phyloP scores from a whole-genome alignment of 1,284 basidiomycete genomes.

The Spongispora temasekensis region DNA sequence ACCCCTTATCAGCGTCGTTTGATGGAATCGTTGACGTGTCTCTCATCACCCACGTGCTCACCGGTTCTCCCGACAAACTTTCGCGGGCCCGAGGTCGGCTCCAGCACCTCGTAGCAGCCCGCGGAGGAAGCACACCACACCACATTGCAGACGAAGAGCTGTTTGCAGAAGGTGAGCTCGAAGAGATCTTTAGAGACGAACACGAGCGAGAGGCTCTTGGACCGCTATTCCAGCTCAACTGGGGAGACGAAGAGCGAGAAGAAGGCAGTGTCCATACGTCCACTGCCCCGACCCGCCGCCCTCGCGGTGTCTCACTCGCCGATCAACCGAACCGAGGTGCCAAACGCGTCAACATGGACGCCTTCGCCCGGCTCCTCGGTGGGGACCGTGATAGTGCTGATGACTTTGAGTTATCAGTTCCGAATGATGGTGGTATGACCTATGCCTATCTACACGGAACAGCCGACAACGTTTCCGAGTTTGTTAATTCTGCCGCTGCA shows the following conservation, averaged over 20 bases:
- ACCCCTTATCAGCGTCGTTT: slow-evolving; percentile 42
- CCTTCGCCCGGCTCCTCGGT: slow-evolving; percentile 36
- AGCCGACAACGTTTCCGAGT: slow-evolving; percentile 7
- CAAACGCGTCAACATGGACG: slow-evolving; percentile 40
- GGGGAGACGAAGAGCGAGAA: slow-evolving; percentile 24
- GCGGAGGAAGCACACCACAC: slow-evolving; percentile 45
- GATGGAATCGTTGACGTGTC: slow-evolving; percentile 20
- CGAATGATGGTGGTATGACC: not conserved
- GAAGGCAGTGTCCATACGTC: not conserved
- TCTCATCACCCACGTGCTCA: slow-evolving; percentile 50
- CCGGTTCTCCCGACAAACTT: slow-evolving; percentile 41
- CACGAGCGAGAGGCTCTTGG: slow-evolving; percentile 38
- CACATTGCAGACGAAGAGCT: slow-evolving; percentile 46
- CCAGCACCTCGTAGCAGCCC: slow-evolving; percentile 53
- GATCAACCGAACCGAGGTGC: slow-evolving; percentile 33
- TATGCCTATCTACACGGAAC: slow-evolving; percentile 5
- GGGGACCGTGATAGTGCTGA: slow-evolving; percentile 11
- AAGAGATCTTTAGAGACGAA: slow-evolving; percentile 39
- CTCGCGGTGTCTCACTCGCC: slow-evolving; percentile 1
- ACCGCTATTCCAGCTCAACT: slow-evolving; percentile 37
- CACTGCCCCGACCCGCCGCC: not conserved
- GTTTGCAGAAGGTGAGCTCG: slow-evolving; percentile 46
- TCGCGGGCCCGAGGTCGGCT: slow-evolving; percentile 43
- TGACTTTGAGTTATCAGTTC: slow-evolving; percentile 13
- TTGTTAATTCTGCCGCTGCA: slow-evolving; percentile 19